phyloP scores from a whole-genome alignment of 1,284 basidiomycete species.

The Cryptococcus sp. region DNA sequence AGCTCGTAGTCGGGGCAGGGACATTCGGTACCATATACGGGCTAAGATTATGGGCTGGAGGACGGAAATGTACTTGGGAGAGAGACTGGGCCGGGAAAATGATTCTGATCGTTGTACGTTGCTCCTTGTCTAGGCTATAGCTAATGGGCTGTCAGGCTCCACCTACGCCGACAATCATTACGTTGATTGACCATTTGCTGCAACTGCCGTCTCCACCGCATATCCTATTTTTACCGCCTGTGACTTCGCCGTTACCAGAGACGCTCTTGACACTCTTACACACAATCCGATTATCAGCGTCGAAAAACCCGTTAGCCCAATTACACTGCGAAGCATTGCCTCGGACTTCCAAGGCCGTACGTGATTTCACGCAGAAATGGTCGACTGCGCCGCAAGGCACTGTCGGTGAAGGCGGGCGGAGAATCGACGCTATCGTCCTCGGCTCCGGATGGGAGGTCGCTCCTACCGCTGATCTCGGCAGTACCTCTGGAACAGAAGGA shows the following conservation, averaged over 20 bases:
- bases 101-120: conserved; percentile 48
- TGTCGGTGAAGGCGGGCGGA: conserved; percentile 44
- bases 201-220: conserved; percentile 51
- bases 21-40: conserved; percentile 22
- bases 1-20: conserved; percentile 23
- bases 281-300: conserved; percentile 41
- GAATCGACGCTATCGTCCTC: conserved; percentile 51
- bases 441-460: conserved; percentile 47
- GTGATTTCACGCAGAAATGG: conserved; percentile 49
- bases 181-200: conserved; percentile 45
- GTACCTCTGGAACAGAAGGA: not conserved
- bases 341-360: conserved; percentile 34
- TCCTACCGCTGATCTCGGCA: not conserved
- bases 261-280: conserved; percentile 48
- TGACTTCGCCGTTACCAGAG: conserved; percentile 44
- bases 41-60: conserved; percentile 40
- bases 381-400: conserved; percentile 34
- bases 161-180: conserved; percentile 45
- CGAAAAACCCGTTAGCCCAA: conserved; percentile 38
- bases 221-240: conserved; percentile 50
- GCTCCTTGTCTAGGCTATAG: not conserved
- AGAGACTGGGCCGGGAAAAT: conserved; percentile 54
- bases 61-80: conserved; percentile 50
- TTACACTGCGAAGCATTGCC: conserved; percentile 51
- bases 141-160: conserved; percentile 38